Base-by-base conservation (phyloP, 2,329 filamentous ascomycete genomes). In the Fusarium tupiense region DNA sequence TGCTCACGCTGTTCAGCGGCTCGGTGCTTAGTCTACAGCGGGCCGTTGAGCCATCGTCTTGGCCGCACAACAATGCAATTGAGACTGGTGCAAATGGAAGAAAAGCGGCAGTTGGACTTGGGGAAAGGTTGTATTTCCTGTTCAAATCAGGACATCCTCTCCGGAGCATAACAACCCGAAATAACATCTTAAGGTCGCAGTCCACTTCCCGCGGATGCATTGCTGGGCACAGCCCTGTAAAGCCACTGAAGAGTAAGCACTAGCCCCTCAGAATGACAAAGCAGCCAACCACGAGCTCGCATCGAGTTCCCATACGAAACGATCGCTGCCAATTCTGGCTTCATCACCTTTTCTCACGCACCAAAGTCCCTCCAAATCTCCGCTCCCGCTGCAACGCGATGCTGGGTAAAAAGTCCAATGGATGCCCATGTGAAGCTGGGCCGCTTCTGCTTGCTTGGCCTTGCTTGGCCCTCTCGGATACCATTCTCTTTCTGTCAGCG, bases 281-380 rank as follows among this genome's bases (percentile, higher is more conserved):
- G 19, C 60, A 35, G 49, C 35, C 38, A 64, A 64, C 35, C 49
- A 47, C 33, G 24, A 35, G 33, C 49, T 37, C 14, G 14, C 10
- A 20, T n/a, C 3, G 14, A 43, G 19, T 63, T 50, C 43, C 66
- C 57, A 35, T 56, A 38, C 13, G 20, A 38, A 69, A 47, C 38
- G 57, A 64, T 56, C 49, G 54, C 64, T 69, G 31, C 66, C 29
- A 63, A 69, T 57, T 64, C 41, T 56, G 47, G 65, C 38, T 20
- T 24, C 33, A 46, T 57, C 43, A 40, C 26, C 49, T 52, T 35
- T 67, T 53, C 26, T 67, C 19, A 38, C 44, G 38, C 41, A 59
- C 65, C 46, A 67, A 53, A 66, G 41, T 67, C 38, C 64, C 41
- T 64, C 29, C n/a, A 26, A 67, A 50, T 53, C 41, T 53, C 52